Evolutionary conservation across 768 basidiomycete genomes (phyloP).

Genomic region (Boletellus sp.): DNA sequence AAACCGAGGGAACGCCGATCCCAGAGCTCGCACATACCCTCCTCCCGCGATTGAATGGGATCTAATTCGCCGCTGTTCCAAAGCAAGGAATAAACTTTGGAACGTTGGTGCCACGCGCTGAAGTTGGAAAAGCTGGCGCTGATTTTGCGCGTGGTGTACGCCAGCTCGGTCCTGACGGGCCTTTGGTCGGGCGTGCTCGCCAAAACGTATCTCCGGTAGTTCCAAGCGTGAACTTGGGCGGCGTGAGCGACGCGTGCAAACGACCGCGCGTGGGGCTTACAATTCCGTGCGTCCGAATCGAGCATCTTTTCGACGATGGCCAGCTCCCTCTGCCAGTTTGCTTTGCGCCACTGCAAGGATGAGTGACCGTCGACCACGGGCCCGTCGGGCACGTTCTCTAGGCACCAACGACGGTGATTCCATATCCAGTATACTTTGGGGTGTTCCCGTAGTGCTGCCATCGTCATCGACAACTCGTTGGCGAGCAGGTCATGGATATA

Average conservation of each 20-base stretch:
- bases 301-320: conserved; percentile 90
- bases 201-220: conserved; percentile 86
- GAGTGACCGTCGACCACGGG: conserved; percentile 48
- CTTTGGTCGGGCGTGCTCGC: conserved; percentile 58
- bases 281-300: conserved; percentile 87
- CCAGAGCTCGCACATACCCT: conserved; percentile 46
- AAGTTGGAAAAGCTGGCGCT: conserved; percentile 95
- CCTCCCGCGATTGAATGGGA: conserved; percentile 54
- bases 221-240: conserved; percentile 84
- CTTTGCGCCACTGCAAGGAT: conserved; percentile 65
- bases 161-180: conserved; percentile 65
- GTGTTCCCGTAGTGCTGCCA: conserved; percentile 70
- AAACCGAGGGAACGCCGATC: neutral
- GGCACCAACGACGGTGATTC: conserved; percentile 96
- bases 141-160: conserved; percentile 87
- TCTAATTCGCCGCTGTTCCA: conserved; percentile 60
- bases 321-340: conserved; percentile 83
- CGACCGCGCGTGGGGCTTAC: conserved; percentile 43
- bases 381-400: conserved; percentile 78
- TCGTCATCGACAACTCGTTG: conserved; percentile 78
- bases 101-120: conserved; percentile 98
- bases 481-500: conserved; percentile 61
- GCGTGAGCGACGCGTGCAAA: conserved; percentile 1
- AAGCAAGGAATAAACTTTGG: conserved; percentile 66
- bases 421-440: conserved; percentile 99